A percentile compares a stretch with the other conserved stretches of the same genome.
Evolutionary conservation across 495 filamentous ascomycete species (phyloP).

Genomic region (Articulospora tetracladia): DNA sequence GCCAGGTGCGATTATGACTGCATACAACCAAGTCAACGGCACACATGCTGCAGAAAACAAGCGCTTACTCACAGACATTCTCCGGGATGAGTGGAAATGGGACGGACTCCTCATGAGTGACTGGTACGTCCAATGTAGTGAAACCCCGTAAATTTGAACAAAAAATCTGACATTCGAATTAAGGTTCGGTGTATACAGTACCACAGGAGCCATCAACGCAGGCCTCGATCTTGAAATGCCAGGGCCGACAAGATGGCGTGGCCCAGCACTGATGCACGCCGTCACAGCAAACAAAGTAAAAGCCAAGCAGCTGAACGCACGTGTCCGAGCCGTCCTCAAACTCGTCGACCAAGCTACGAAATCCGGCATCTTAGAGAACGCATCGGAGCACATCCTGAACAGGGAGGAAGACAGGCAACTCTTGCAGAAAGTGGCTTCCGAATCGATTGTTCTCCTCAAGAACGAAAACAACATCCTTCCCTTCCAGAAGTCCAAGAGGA

Average conservation of each 20-base stretch:
- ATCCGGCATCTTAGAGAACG: conserved; percentile 22
- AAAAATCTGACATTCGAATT: not conserved
- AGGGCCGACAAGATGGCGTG: conserved; percentile 49
- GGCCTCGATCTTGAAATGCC: conserved; percentile 61
- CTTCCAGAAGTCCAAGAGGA: conserved; percentile 27
- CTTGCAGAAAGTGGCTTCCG: conserved; percentile 46
- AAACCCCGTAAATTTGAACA: not conserved
- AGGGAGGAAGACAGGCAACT: conserved; percentile 33
- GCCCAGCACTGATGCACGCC: conserved; percentile 13
- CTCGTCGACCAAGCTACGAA: conserved; percentile 32
- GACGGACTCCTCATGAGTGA: conserved; percentile 51
- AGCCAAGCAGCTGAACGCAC: conserved; percentile 42
- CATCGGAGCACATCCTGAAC: conserved; percentile 28
- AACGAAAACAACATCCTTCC: conserved; percentile 51
- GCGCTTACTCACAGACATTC: conserved; percentile 47
- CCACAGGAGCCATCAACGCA: conserved; percentile 44
- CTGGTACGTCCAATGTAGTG: conserved; percentile 33
- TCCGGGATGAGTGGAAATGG: conserved; percentile 56
- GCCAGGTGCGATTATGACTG: conserved; percentile 66
- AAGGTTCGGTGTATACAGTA: conserved; percentile 43
- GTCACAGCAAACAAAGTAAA: conserved; percentile 33
- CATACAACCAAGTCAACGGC: conserved; percentile 59
- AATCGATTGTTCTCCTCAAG: conserved; percentile 58
- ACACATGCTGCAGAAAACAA: conserved; percentile 47
- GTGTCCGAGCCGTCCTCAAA: conserved; percentile 45